Base-by-base conservation (phyloP, 305 asterid species). In the Coffea humblotiana region DNA sequence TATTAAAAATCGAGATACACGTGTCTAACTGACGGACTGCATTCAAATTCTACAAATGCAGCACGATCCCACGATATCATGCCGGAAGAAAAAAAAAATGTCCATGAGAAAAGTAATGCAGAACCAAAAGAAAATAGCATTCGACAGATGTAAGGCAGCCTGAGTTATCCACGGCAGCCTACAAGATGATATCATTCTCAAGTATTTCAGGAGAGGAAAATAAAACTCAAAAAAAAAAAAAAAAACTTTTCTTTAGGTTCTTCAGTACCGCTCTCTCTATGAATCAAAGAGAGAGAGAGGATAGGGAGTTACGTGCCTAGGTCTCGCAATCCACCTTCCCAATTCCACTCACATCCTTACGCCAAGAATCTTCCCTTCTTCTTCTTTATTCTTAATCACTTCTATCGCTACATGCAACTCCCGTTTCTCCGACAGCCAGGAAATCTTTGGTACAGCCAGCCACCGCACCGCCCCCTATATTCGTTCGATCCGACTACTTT, bases 331-430 rank as follows among this genome's bases (percentile, higher is more conserved):
- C 48, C 48, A 15, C n/a, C 47, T 18, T 32, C 21, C 3, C 43
- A 37, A 37, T 37, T 37, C 52, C 19, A 2, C 43, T 12, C 67
- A 16, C 21, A 75, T 76, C 45, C 35, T 71, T 76, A 76, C 63
- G 79, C 72, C 32, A 76, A 76, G 79, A 76, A 76, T 76, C 71
- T 76, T 43, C 32, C 16, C 6, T 40, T 23, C 32, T 58, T 75
- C 78, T 29, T 0, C 2, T 49, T 16, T 8, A 23, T 71, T 40
- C 58, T 11, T 45, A 19, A 16, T 69, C 49, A 51, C 64, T 49
- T n/a, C 76, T 45, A 51, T 49, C 47, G 45, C 75, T 47, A 47
- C 75, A 66, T 29, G 45, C 43, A 13, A 29, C 11, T 32, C 23
- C 1, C 5, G 3, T 25, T 66, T 29, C 23, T 29, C 10, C 1